Percentiles rank a stretch among this genome's conserved stretches.
These are phyloP conservation scores for Ogataea ramenticola DNA, from an alignment of 805 yeast species.

Conservation along the genomic window DNA sequence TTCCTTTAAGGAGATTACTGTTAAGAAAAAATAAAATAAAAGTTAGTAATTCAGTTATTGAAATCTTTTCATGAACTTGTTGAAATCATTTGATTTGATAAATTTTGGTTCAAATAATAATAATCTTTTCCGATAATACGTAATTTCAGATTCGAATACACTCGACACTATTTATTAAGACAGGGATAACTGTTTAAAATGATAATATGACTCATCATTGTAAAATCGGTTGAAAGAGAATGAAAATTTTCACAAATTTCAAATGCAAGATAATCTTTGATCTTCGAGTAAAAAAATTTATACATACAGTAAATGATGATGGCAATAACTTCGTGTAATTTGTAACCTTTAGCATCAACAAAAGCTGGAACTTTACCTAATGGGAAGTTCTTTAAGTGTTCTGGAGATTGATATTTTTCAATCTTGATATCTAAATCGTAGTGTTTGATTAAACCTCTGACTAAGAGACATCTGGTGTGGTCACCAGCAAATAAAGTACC, in stretches of 20 bases:
- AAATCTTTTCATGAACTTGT: no score
- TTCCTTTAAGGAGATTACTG: constrained; percentile 42
- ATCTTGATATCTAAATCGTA: constrained; percentile 49
- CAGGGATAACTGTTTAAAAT: constrained; percentile 74
- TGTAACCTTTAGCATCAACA: constrained; percentile 64
- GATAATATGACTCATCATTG: constrained; percentile 52
- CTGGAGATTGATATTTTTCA: constrained; percentile 32
- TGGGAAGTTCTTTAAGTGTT: constrained; percentile 48
- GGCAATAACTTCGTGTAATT: constrained; percentile 65
- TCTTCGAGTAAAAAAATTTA: neutral
- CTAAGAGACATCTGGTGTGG: constrained; percentile 25
- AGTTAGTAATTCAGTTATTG: constrained; percentile 14
- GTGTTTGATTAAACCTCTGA: constrained; percentile 42
- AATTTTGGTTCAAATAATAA: no score
- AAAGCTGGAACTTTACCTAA: constrained; percentile 61
- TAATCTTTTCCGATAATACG: neutral
- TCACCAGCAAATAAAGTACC: constrained; percentile 27
- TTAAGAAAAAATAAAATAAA: constrained; percentile 7
- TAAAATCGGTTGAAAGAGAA: constrained; percentile 4
- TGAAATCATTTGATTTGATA: neutral
- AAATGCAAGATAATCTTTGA: no score
- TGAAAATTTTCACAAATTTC: no score
- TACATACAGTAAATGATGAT: constrained; percentile 43
- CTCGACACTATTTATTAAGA: constrained; percentile 76
- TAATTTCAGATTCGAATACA: constrained; percentile 40